Base-by-base conservation (phyloP, 2,329 filamentous ascomycete genomes). In the Botryotinia globosa region DNA sequence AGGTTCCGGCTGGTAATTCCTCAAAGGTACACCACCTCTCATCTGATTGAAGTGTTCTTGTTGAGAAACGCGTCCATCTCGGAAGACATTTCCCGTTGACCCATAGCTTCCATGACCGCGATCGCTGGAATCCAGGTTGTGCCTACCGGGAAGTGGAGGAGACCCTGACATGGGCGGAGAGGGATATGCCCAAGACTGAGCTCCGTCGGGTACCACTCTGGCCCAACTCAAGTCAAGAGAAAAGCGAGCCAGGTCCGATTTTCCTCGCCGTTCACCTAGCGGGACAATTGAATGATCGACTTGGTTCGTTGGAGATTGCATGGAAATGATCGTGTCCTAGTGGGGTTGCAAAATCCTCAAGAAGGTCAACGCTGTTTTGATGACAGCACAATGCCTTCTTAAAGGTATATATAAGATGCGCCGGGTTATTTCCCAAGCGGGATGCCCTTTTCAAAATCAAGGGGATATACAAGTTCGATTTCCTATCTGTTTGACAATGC, bases 101-200 rank as follows among this genome's bases (percentile, higher is more conserved):
- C 76, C 79, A 78, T 79, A 87, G 78, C 81, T 81, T 79, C 82
- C 83, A 79, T 86, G 85, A 80, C 84, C 83, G 82, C 86, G 85
- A 82, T 87, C 85, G 82, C 84, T 85, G 79, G 85, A 85, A 82
- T 89, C 87, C 82, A 84, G 86, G 81, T 85, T 85, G 84, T 83
- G 81, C 84, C 87, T 89, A 81, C 85, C 84, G 82, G 88, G 87
- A 79, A 86, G 84, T 78, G 86, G 86, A 79, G 89, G 88, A 85
- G 89, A 90, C 81, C 88, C 89, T 85, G 90, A 91, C 90, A 91
- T 91, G 86, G 90, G 90, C 84, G 90, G 89, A 86, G 90, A 91
- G 81, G 89, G 89, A 84, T 91, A 91, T 81, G 87, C 87, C 85
- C 85, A 85, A 80, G 84, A 84, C 79, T 84, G 85, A 84, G 85